These are phyloP conservation scores for Monoraphidium neglectum DNA, from an alignment of 139 green algal species.

Conservation along the genomic window DNA sequence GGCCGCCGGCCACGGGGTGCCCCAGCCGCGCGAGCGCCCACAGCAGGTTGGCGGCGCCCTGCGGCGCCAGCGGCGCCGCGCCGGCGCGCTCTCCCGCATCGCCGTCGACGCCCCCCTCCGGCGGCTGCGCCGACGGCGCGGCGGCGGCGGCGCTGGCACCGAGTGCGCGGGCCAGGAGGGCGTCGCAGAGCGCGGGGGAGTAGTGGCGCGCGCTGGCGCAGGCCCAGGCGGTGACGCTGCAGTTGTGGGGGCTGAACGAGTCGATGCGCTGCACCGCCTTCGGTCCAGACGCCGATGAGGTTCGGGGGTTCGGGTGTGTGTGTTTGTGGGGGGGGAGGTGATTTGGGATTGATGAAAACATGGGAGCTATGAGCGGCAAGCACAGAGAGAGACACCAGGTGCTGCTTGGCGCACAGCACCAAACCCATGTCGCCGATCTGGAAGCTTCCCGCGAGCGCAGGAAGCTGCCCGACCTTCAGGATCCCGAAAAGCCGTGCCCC, in stretches of 20 bases:
- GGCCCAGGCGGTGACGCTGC: constrained; percentile 38
- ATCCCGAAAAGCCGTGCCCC: too few relatives aligned
- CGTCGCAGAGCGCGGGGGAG: constrained; percentile 21
- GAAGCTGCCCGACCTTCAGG: too few relatives aligned
- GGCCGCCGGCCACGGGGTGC: constrained; percentile 7
- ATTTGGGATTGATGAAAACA: background rate
- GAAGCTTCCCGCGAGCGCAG: background rate
- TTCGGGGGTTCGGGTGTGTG: too few relatives aligned
- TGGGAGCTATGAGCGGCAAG: background rate
- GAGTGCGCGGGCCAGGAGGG: constrained; percentile 31
- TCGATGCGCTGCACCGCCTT: background rate
- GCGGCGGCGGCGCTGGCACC: background rate
- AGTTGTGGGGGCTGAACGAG: constrained; percentile 44
- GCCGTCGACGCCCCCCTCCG: too few relatives aligned
- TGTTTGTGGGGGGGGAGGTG: too few relatives aligned
- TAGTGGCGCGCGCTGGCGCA: constrained; percentile 36
- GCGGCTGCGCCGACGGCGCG: too few relatives aligned
- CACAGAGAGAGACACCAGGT: too few relatives aligned
- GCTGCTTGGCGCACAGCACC: background rate
- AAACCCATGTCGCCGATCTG: background rate
- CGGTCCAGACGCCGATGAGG: background rate
- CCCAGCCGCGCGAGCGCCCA: constrained; percentile 41
- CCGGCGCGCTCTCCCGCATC: too few relatives aligned
- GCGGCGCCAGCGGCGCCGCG: constrained; percentile 27
- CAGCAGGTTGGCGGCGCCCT: constrained; percentile 53